A percentile compares a stretch with the other conserved stretches of the same genome.
Conservation (phyloP, 2,329 filamentous ascomycete species). For the Pseudogymnoascus sp. region DNA sequence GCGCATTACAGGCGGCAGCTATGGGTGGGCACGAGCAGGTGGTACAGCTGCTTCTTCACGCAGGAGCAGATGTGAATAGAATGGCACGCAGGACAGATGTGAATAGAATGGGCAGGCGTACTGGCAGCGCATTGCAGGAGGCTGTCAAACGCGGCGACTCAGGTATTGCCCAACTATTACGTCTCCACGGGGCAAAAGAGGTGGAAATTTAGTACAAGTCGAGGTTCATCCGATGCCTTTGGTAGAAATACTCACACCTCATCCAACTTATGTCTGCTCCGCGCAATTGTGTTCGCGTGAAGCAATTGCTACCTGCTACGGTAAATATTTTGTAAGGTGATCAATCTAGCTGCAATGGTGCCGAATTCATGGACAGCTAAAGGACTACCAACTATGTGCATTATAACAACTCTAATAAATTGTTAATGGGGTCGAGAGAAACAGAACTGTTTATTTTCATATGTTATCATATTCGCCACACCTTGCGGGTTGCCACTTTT, state of each 20-base stretch:
- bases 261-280: neutral
- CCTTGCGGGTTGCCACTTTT: neutral
- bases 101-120: constrained; percentile 12
- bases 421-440: neutral
- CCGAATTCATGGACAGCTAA: no score
- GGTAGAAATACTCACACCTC: neutral
- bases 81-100: no score
- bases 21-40: neutral
- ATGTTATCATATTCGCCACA: neutral
- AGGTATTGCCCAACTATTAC: neutral
- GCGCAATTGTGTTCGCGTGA: neutral
- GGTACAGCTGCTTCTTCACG: constrained; percentile 3
- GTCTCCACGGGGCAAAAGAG: neutral
- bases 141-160: neutral
- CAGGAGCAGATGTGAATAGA: constrained; percentile 20
- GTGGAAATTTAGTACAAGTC: neutral
- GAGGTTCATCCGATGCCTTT: neutral
- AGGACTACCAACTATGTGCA: no score
- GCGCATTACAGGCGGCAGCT: neutral
- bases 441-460: neutral
- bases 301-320: neutral
- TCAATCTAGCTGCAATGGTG: no score
- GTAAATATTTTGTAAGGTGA: no score
- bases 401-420: neutral
- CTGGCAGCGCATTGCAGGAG: neutral